Conservation (phyloP, 2,329 filamentous ascomycete species). For the Trichoderma sp. region DNA sequence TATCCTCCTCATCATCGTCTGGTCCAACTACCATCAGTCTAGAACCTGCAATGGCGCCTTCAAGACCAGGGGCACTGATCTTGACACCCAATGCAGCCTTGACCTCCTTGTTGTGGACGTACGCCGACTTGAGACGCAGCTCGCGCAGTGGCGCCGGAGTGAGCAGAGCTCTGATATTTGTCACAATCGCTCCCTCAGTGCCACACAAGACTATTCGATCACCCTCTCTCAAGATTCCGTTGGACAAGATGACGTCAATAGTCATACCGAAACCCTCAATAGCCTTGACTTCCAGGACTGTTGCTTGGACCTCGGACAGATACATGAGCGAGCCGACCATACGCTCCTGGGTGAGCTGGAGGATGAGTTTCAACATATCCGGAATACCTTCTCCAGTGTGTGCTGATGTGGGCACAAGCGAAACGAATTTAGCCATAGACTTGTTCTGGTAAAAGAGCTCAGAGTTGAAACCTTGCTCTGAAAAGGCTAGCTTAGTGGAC, state of each 20-base stretch:
- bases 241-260: constrained; percentile 94
- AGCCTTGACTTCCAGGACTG: constrained; percentile 97
- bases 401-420: constrained; percentile 94
- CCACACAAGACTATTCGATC: constrained; percentile 94
- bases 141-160: constrained; percentile 94
- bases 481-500: constrained; percentile 89
- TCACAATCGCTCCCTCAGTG: constrained; percentile 93
- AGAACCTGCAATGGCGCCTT: constrained; percentile 95
- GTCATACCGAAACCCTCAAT: constrained; percentile 99
- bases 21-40: constrained; percentile 91
- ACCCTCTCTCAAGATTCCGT: constrained; percentile 91
- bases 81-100: constrained; percentile 98
- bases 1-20: constrained; percentile 94
- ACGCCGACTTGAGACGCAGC: constrained; percentile 90
- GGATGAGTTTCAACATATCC: constrained; percentile 95
- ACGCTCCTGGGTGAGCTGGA: constrained; percentile 90
- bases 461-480: constrained; percentile 97
- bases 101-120: constrained; percentile 99
- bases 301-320: constrained; percentile 94
- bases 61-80: constrained; percentile 94
- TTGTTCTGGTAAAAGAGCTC: constrained; percentile 98
- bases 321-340: constrained; percentile 99
- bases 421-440: constrained; percentile 91
- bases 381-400: constrained; percentile 99
- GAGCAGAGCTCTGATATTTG: constrained; percentile 90